Evolutionary conservation across 192 early-diverging fungal genomes (phyloP), one percentile per base, ranked within the genome.

Genomic region (Oehlia diaphana): DNA sequence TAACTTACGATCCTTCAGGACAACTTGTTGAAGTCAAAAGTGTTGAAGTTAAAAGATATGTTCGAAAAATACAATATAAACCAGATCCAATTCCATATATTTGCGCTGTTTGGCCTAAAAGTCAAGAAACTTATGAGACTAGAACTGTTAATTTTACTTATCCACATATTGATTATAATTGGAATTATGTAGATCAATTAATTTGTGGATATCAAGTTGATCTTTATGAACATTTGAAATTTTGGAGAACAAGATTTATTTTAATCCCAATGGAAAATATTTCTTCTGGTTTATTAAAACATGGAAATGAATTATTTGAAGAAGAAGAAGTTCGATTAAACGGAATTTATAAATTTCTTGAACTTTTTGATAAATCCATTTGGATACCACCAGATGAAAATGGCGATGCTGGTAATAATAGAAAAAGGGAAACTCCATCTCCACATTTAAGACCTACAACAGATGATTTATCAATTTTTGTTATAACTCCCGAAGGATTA

Each of bases 171-270:
- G 87, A 91, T 62, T 96, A 97, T 83, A 92, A 94, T 47, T 99
- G 98, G 98, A 99, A 98, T 79, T 94, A 92, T 62, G 86, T 98
- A 35, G 98, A 99, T 83, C 92, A 93, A 72, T 84, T 97, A 35
- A 92, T 98, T n/a, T 88, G 94, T 23, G 97, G 96, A 47, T 93
- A 95, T 76, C 91, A 93, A 79, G 91, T 94, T 35, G 92, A 92
- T 31, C 85, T 96, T 66, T 94, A 89, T 0, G 94, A 96, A 74
- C 86, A 89, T 16, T 78, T 95, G 13, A 87, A 91, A 75, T 99
- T 93, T 84, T 97, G 95, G 94, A 86, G 97, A 10, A 90, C 95
- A 0, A 88, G 98, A 3, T 98, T 97, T 82, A 86, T 98, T 35
- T 83, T 99, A 33, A 93, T 98, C 62, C 98, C 98, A 3, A 72